Percentiles rank a stretch among this genome's conserved stretches.
Conservation (phyloP, 345 rosid species). For the Salix caprea region DNA sequence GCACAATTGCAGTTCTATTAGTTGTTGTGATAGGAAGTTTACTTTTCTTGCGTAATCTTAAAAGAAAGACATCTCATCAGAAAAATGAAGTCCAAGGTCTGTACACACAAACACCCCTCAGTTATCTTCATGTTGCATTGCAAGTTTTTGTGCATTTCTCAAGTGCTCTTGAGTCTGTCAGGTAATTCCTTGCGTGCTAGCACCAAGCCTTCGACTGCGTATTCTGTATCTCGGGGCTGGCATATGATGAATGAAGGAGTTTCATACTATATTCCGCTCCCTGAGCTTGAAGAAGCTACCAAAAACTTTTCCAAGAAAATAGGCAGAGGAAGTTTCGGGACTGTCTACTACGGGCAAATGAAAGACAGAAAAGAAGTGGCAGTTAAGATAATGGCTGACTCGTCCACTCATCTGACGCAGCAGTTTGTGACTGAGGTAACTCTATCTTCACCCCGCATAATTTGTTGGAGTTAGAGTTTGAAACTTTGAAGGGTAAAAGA, state of each 20-base stretch:
- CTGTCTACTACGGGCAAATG: constrained; percentile 89
- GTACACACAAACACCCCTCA: neutral
- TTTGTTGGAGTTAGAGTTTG: neutral
- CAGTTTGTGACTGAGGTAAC: constrained; percentile 96
- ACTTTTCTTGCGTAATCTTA: constrained; percentile 32
- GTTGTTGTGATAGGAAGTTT: constrained; percentile 52
- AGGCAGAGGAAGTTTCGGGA: constrained; percentile 94
- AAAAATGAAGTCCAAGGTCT: constrained; percentile 52
- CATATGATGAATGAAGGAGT: constrained; percentile 73
- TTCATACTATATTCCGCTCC: constrained; percentile 62
- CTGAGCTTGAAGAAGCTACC: constrained; percentile 79
- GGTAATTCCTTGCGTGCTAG: constrained; percentile 45
- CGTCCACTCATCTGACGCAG: constrained; percentile 53
- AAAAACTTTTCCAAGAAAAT: constrained; percentile 63
- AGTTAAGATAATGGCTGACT: constrained; percentile 77
- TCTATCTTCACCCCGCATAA: neutral
- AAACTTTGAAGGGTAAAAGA: neutral
- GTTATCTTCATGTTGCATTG: neutral
- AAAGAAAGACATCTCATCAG: constrained; percentile 26
- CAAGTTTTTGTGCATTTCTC: constrained; percentile 2
- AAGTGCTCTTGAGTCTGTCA: constrained; percentile 22
- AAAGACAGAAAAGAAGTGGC: constrained; percentile 94
- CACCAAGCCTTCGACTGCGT: constrained; percentile 44
- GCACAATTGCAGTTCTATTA: constrained; percentile 43
- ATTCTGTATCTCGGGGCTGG: constrained; percentile 58